A percentile compares a stretch with the other conserved stretches of the same genome.
Conservation (phyloP, 805 yeast genomes). For the Blastobotrys peoriensis region DNA sequence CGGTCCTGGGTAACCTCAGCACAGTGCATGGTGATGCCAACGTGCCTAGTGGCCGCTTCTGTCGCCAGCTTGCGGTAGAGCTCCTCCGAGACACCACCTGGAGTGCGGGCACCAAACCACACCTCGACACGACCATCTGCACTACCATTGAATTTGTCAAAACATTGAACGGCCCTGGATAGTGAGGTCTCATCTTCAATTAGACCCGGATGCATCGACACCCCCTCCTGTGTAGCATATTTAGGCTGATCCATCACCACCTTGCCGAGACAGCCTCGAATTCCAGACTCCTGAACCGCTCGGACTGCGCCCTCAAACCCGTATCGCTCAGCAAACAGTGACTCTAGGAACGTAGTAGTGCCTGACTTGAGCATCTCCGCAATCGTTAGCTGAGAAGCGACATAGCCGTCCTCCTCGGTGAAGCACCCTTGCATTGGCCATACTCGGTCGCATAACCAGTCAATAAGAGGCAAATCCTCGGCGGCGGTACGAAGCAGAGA, state of each 20-base stretch:
- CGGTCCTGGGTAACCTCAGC: slow-evolving; percentile 14
- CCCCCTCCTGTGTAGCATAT: slow-evolving; percentile 13
- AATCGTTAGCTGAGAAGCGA: slow-evolving; percentile 14
- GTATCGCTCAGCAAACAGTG: slow-evolving; percentile 15
- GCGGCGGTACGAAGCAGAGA: slow-evolving; percentile 15
- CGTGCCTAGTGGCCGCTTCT: slow-evolving; percentile 7
- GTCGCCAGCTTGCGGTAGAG: slow-evolving; percentile 10
- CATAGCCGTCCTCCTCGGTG: slow-evolving; percentile 15
- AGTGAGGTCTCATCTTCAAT: slow-evolving; percentile 12
- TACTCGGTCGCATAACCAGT: slow-evolving; percentile 16
- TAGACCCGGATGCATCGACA: slow-evolving; percentile 12
- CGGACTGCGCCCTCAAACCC: slow-evolving; percentile 12
- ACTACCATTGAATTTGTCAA: slow-evolving; percentile 11
- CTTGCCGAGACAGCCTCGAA: slow-evolving; percentile 11
- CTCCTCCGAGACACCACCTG: slow-evolving; percentile 16
- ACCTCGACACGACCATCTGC: slow-evolving; percentile 16
- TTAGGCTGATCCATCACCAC: slow-evolving; percentile 16
- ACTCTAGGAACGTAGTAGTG: slow-evolving; percentile 16
- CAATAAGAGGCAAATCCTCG: slow-evolving; percentile 13
- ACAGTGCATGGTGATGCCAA: slow-evolving; percentile 17
- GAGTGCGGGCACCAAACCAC: slow-evolving; percentile 19
- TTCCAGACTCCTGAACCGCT: slow-evolving; percentile 11
- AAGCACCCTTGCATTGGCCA: slow-evolving; percentile 18
- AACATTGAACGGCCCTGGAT: slow-evolving; percentile 11
- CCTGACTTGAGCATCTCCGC: slow-evolving; percentile 19